Evolutionary conservation across 306 rosid species (phyloP).

Genomic region (Cucumis hystrix): DNA sequence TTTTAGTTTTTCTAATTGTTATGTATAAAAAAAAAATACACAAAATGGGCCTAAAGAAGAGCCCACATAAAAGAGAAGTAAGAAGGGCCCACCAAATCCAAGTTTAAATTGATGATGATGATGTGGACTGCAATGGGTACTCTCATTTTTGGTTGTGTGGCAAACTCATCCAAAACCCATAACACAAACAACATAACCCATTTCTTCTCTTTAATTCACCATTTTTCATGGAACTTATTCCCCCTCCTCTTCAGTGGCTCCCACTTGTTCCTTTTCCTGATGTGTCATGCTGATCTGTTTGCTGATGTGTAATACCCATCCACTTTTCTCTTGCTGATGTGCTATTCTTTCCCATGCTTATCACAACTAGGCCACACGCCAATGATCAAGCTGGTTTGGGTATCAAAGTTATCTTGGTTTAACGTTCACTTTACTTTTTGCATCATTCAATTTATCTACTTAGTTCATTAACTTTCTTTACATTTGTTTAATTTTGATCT

Average conservation of each 20-base stretch:
- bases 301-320: constrained; percentile 16
- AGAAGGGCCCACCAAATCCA: not conserved
- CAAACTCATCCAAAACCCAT: not conserved
- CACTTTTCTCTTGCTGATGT: not conserved
- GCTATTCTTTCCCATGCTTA: not conserved
- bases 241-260: not conserved
- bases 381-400: not conserved
- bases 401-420: not conserved
- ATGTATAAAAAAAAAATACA: not conserved
- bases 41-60: not conserved
- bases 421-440: no score
- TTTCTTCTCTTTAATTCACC: not conserved
- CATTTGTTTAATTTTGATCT: no score
- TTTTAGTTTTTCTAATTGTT: not conserved
- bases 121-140: not conserved
- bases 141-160: not conserved
- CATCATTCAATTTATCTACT: no score
- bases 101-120: not conserved
- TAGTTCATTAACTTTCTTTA: no score
- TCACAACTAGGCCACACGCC: not conserved
- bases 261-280: constrained; percentile 2
- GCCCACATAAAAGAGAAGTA: not conserved
- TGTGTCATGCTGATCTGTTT: constrained; percentile 11
- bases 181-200: not conserved
- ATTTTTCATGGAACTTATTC: not conserved